Conservation (phyloP, 345 rosid genomes). For the Ailanthus altissimus region DNA sequence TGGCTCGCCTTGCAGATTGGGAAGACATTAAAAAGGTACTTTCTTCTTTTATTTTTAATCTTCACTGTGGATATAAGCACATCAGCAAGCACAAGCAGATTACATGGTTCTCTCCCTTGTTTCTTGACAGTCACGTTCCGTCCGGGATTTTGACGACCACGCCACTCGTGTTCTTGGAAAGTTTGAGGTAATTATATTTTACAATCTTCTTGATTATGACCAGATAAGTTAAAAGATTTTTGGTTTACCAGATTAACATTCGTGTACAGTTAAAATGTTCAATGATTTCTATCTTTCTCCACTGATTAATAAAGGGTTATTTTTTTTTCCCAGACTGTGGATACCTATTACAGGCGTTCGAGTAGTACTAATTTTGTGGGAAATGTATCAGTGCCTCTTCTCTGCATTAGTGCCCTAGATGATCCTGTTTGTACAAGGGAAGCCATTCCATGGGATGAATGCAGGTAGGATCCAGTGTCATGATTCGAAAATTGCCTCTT, state of each 20-base stretch:
- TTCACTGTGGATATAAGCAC: neutral
- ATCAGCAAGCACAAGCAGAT: neutral
- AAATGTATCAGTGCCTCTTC: constrained; percentile 43
- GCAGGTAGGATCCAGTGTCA: constrained; percentile 25
- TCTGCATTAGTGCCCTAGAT: constrained; percentile 40
- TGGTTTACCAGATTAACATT: constrained; percentile 29
- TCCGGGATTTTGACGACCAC: constrained; percentile 35
- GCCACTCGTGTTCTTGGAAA: constrained; percentile 38
- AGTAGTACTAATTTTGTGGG: constrained; percentile 28
- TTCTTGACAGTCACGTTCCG: constrained; percentile 34
- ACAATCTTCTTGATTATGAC: neutral
- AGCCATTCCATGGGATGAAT: constrained; percentile 50
- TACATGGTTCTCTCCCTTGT: neutral
- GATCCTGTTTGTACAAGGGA: constrained; percentile 47
- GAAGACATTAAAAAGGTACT: constrained; percentile 25
- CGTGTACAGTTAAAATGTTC: constrained; percentile 10
- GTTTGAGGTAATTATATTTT: constrained; percentile 34
- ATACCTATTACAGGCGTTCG: constrained; percentile 38
- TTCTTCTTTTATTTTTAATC: neutral
- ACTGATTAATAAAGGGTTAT: constrained; percentile 1
- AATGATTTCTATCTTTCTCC: neutral
- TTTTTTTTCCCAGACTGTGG: constrained; percentile 36
- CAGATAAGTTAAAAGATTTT: neutral
- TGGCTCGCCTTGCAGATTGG: constrained; percentile 37
- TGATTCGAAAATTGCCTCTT: neutral